These are phyloP conservation scores for Oryza officinalis DNA, from an alignment of 176 grass and related monocot species.

Conservation along the genomic window DNA sequence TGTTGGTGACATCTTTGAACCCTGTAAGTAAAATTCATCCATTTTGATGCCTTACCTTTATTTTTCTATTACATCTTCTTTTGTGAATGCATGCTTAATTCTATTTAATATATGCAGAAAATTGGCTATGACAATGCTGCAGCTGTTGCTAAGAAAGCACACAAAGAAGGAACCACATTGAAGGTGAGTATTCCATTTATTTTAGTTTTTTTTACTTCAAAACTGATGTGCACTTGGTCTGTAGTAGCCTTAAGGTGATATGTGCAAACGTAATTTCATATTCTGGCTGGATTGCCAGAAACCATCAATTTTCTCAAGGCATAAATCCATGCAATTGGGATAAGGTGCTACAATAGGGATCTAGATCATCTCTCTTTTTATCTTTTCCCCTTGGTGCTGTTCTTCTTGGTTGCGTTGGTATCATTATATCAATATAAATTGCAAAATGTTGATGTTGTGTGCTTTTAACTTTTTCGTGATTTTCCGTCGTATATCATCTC, in stretches of 20 bases:
- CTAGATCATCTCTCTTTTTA: no score
- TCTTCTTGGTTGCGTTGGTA: neutral
- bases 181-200: conserved; percentile 66
- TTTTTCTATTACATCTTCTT: conserved; percentile 19
- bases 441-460: neutral
- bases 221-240: neutral
- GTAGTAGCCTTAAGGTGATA: conserved; percentile 6
- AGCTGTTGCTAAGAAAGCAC: conserved; percentile 98
- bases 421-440: conserved; percentile 17
- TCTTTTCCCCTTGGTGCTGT: neutral
- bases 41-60: conserved; percentile 6
- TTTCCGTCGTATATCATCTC: neutral
- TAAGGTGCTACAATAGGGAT: neutral
- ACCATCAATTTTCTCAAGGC: neutral
- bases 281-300: neutral
- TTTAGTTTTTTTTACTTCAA: conserved; percentile 11
- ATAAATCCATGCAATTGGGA: conserved; percentile 16
- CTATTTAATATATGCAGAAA: conserved; percentile 63
- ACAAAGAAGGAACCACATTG: conserved; percentile 98
- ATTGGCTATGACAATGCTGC: conserved; percentile 97
- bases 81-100: conserved; percentile 24
- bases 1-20: conserved; percentile 97
- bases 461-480: conserved; percentile 1
- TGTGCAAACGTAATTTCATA: neutral
- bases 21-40: conserved; percentile 69